A percentile compares a stretch with the other conserved stretches of the same genome.
Conservation (phyloP, 1,284 basidiomycete species). For the Anthracocystis setariae region DNA sequence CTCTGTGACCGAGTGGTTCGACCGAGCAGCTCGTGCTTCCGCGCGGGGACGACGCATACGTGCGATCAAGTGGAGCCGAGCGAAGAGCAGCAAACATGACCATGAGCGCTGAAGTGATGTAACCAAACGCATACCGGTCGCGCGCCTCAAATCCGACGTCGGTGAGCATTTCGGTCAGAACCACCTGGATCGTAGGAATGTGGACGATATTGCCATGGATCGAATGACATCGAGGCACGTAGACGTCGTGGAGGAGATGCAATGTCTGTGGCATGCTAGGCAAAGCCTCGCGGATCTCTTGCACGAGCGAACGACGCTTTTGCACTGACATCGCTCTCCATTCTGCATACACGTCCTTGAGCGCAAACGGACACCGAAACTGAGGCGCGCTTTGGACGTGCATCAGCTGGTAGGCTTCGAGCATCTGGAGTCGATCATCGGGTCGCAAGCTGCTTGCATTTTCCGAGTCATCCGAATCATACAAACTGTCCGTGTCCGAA, state of each 20-base stretch:
- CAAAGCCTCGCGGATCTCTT: constrained; percentile 23
- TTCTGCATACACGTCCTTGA: constrained; percentile 41
- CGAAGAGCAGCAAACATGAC: constrained; percentile 32
- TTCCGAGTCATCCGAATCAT: constrained; percentile 19
- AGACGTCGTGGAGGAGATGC: constrained; percentile 34
- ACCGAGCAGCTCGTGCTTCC: constrained; percentile 5
- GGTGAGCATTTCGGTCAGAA: constrained; percentile 27
- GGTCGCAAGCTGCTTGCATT: constrained; percentile 1
- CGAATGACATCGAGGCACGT: constrained; percentile 27
- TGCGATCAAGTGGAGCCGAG: constrained; percentile 28
- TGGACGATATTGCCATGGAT: constrained; percentile 34
- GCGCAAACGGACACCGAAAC: constrained; percentile 34
- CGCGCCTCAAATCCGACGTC: constrained; percentile 31
- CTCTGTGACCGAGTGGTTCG: constrained; percentile 26
- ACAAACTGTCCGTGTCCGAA: constrained; percentile 11
- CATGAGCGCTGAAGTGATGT: constrained; percentile 36
- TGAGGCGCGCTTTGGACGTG: constrained; percentile 25
- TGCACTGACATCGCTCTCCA: constrained; percentile 25
- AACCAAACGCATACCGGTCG: constrained; percentile 23
- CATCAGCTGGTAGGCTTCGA: constrained; percentile 25
- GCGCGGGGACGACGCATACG: constrained; percentile 14
- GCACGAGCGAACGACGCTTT: constrained; percentile 9
- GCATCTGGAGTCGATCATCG: constrained; percentile 20
- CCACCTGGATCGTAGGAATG: constrained; percentile 22
- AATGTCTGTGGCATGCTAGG: constrained; percentile 17